Base-by-base conservation (phyloP, 352 stramenopile genomes). In the Phytophthora pinifolia region DNA sequence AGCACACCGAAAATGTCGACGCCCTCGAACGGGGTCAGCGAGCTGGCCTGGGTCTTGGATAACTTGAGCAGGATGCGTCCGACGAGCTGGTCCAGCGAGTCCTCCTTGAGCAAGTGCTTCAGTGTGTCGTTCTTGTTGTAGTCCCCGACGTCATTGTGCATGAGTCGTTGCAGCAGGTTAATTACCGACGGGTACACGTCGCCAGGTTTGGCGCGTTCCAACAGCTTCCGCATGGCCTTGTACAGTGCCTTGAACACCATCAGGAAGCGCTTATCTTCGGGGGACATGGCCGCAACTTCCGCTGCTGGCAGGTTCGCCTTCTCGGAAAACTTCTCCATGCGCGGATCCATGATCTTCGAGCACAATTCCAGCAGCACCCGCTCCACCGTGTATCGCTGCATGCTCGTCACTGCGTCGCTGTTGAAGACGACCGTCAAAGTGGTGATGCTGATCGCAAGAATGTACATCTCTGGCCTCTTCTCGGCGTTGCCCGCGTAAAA, bases 1-100 rank as follows among this genome's bases (percentile, higher is more conserved):
- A 94, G 65, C 18, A 93, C 74, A 34, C 79, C 81, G 33, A 87
- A 92, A 15, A 95, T 72, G 46, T 95, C 78, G 44, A 93, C 84
- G 9, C 70, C 70, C 60, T 90, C 79, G 29, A 93, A 93, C 0
- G 83, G 81, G 20, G 81, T 79, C 13, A 89, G 14, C 6, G 67
- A 69, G 18, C 71, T 76, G 3, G 82, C 70, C 55, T 95, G 83
- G 0, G 69, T 43, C 8, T 59, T 70, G 0, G 85, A 79, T 39
- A 93, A 65, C 57, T 87, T 79, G 7, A 92, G 35, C 33, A 93
- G 51, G 36, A 95, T 72, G 3, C 83, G 77, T 1, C 83, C 81
- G 8, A 93, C 68, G 5, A 93, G 50, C 58, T 92, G 85, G 43
- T 92, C 85, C 9, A 95, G 56, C 4, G 81, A 90, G 49, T 92